These are phyloP conservation scores for Podaxis sp. DNA, from an alignment of 768 basidiomycete species.

Conservation along the genomic window DNA sequence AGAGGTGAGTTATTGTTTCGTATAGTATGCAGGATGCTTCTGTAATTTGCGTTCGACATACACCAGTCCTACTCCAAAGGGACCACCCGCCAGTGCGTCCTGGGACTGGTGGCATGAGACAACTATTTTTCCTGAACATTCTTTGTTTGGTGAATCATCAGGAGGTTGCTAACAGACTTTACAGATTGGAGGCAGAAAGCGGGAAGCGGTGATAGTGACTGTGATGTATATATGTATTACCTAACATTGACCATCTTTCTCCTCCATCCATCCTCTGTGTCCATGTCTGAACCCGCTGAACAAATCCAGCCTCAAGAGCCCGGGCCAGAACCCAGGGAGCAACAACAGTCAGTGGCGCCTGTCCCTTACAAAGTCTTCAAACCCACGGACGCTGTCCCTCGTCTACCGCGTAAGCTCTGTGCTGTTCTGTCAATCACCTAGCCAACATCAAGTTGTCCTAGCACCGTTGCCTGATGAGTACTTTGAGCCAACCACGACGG, in stretches of 20 bases:
- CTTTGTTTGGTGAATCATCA: conserved; percentile 12
- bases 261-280: background rate
- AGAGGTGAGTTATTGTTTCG: background rate
- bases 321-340: background rate
- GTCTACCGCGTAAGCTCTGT: conserved; percentile 16
- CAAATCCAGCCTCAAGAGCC: background rate
- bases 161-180: background rate
- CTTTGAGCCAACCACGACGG: conserved; percentile 69
- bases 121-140: conserved; percentile 50
- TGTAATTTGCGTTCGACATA: conserved; percentile 91
- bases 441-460: conserved; percentile 21
- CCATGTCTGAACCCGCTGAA: background rate
- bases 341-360: background rate
- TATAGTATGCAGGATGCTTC: conserved; percentile 46
- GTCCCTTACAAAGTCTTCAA: conserved; percentile 9
- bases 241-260: background rate
- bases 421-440: background rate
- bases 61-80: conserved; percentile 64
- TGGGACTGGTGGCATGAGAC: conserved; percentile 75
- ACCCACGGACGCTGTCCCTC: conserved; percentile 4
- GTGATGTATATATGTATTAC: background rate
- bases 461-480: conserved; percentile 68
- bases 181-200: background rate
- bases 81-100: conserved; percentile 72
- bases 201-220: conserved; percentile 5